These are phyloP conservation scores for Fusarium sp. DNA, from an alignment of 2,329 filamentous ascomycete species.

Conservation along the genomic window DNA sequence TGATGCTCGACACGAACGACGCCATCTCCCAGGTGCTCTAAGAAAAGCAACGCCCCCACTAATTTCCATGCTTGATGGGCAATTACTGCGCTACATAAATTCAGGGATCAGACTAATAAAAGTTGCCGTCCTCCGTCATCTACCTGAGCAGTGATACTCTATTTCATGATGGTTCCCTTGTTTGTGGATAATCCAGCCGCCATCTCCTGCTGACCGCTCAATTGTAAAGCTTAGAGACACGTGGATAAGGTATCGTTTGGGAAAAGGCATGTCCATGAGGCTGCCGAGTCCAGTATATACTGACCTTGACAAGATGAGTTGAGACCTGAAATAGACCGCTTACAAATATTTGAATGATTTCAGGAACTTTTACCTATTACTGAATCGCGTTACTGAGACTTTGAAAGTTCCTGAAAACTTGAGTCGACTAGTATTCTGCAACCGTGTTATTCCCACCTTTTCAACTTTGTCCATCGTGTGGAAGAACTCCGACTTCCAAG, in stretches of 20 bases:
- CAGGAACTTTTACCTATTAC: neutral
- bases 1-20: conserved; percentile 35
- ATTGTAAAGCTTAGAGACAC: neutral
- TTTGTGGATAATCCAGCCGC: conserved; percentile 7
- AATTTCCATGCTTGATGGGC: conserved; percentile 18
- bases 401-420: neutral
- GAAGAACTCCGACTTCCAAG: neutral
- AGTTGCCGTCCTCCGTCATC: conserved; percentile 1
- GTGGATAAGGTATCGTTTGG: neutral
- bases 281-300: neutral
- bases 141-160: neutral
- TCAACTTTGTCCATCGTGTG: neutral
- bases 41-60: conserved; percentile 26
- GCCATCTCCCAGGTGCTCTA: conserved; percentile 5
- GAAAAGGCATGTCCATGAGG: neutral
- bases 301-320: neutral
- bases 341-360: neutral
- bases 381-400: neutral
- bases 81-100: conserved; percentile 19
- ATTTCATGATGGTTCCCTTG: conserved; percentile 7
- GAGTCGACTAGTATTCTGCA: neutral
- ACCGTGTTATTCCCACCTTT: neutral
- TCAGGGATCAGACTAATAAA: conserved; percentile 30
- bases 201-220: conserved; percentile 1
- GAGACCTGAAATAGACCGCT: neutral